Base-by-base conservation (phyloP, 257 asterid species). In the Penstemon barbatus region DNA sequence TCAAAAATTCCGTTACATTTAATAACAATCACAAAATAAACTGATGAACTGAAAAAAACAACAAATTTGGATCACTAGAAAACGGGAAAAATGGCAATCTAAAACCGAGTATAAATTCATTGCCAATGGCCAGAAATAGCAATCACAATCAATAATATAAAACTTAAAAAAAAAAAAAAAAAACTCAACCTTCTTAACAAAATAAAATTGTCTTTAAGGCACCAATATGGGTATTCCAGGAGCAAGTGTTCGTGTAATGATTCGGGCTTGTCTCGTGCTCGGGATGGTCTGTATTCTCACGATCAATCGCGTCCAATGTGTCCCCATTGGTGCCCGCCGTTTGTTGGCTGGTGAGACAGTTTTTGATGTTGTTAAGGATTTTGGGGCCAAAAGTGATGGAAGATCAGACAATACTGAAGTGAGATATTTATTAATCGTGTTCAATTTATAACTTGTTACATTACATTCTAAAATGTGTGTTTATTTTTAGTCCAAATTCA, bases 301-400 rank as follows among this genome's bases (percentile, higher is more conserved):
- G 8, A 61, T 74, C 5, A 57, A 50, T 7, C 71, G 51, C 46
- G 83, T 64, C 18, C 68, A 65, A 57, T 71, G 79, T 58, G 39
- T 49, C 57, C 66, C 78, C 15, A 12, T 15, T 38, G 53, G 61
- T 36, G 45, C 68, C 40, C 79, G 52, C 7, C 80, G 80, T 57
- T 73, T 71, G 80, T 77, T 71, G 36, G 33, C 62, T 33, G 73
- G 33, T 18, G 86, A 77, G 80, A 70, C 81, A 46, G 74, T 89
- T 83, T 89, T 84, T 72, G 93, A 89, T 58, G 81, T 25, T 25
- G 33, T 89, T 55, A 87, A 81, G 12, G 77, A 68, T 7, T 73
- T 49, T 61, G 96, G 92, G 52, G 96, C 96, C 11, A 80, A 46
- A 60, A 72, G 80, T 3, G 79, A 87, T 70, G 88, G 85, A 52